Evolutionary conservation across 2,329 filamentous ascomycete species (phyloP).

Genomic region (Ophiostoma sp.): DNA sequence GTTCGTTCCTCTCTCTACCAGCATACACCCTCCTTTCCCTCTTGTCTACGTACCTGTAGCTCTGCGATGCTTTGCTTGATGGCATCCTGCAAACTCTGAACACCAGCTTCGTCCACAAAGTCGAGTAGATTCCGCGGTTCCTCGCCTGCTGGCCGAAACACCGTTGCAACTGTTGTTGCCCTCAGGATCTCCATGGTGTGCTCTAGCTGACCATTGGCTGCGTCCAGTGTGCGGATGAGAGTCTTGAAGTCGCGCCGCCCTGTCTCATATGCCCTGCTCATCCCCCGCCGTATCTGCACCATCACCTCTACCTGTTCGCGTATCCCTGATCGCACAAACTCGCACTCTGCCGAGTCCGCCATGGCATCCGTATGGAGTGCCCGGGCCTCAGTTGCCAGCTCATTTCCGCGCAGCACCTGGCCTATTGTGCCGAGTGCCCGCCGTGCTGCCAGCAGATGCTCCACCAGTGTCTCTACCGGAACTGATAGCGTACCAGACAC

Average conservation of each 20-base stretch:
- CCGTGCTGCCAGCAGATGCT: conserved; percentile 80
- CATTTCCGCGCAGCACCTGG: conserved; percentile 78
- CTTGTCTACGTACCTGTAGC: conserved; percentile 45
- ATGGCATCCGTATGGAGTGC: conserved; percentile 72
- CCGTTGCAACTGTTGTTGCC: conserved; percentile 58
- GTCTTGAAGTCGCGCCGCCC: conserved; percentile 56
- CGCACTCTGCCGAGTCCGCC: conserved; percentile 62
- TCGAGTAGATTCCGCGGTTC: conserved; percentile 62
- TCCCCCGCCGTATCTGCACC: conserved; percentile 44
- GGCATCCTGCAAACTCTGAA: conserved; percentile 59
- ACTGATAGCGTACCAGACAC: conserved; percentile 37
- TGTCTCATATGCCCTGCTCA: conserved; percentile 53
- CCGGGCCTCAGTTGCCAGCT: conserved; percentile 73
- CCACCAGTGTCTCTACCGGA: conserved; percentile 71
- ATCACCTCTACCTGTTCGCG: conserved; percentile 51
- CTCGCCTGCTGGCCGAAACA: conserved; percentile 56
- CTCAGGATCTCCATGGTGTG: conserved; percentile 61
- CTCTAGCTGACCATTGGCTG: conserved; percentile 58
- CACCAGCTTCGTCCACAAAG: conserved; percentile 69
- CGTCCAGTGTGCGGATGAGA: conserved; percentile 61
- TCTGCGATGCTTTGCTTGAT: conserved; percentile 67
- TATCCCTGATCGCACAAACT: conserved; percentile 62
- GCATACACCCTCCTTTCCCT: neutral
- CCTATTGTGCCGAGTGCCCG: conserved; percentile 78
- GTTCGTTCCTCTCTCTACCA: neutral